These are phyloP conservation scores for Emergomyces pasteurianus DNA, from an alignment of 2,329 filamentous ascomycete genomes.

Conservation along the genomic window DNA sequence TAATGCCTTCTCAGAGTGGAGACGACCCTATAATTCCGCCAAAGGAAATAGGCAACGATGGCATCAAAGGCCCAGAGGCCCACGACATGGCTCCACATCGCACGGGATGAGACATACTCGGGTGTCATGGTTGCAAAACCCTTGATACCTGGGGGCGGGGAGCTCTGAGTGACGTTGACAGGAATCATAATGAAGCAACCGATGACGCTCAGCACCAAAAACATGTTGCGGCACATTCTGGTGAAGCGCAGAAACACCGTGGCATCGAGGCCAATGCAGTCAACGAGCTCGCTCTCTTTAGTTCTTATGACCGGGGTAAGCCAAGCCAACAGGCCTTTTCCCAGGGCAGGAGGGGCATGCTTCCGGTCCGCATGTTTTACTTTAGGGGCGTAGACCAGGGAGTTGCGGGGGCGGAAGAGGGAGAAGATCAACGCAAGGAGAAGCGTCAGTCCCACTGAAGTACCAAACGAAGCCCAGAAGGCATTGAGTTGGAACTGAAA, in stretches of 20 bases:
- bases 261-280: slow-evolving; percentile 83
- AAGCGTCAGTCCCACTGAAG: slow-evolving; percentile 63
- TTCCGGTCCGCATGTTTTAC: slow-evolving; percentile 84
- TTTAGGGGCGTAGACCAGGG: slow-evolving; percentile 86
- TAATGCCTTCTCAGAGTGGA: slow-evolving; percentile 60
- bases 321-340: slow-evolving; percentile 84
- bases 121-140: slow-evolving; percentile 39
- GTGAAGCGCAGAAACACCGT: slow-evolving; percentile 80
- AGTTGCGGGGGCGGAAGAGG: slow-evolving; percentile 79
- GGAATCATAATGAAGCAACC: slow-evolving; percentile 72
- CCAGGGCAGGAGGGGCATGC: slow-evolving; percentile 75
- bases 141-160: slow-evolving; percentile 18
- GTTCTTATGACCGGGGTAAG: slow-evolving; percentile 64
- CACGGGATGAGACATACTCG: slow-evolving; percentile 33
- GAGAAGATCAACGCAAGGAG: slow-evolving; percentile 73
- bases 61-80: slow-evolving; percentile 56
- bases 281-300: slow-evolving; percentile 62
- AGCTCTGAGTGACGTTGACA: slow-evolving; percentile 52
- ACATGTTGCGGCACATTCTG: slow-evolving; percentile 87
- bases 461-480: slow-evolving; percentile 66
- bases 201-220: slow-evolving; percentile 57
- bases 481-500: slow-evolving; percentile 47
- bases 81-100: slow-evolving; percentile 49
- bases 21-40: slow-evolving; percentile 77
- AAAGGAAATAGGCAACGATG: slow-evolving; percentile 70